phyloP scores from a whole-genome alignment of 2,329 filamentous ascomycete species.

The Chrysoporthe cubensis region DNA sequence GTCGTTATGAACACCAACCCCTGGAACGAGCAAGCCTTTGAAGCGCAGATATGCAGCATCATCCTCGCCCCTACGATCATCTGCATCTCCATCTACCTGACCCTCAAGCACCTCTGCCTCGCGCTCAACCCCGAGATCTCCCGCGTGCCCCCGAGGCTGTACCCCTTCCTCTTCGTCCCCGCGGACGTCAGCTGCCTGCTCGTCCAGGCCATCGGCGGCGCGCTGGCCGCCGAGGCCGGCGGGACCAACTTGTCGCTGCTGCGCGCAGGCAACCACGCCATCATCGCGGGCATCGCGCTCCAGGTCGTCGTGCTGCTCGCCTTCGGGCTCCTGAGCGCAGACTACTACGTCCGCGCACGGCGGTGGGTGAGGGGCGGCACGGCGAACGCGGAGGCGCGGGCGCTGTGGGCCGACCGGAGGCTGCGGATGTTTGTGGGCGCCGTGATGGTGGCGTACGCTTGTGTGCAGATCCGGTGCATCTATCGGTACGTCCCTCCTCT shows the following conservation, averaged over 20 bases:
- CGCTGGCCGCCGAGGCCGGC: conserved; percentile 52
- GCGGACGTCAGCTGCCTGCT: conserved; percentile 62
- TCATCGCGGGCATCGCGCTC: conserved; percentile 58
- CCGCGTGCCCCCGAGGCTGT: conserved; percentile 54
- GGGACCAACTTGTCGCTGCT: conserved; percentile 45
- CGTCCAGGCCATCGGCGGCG: conserved; percentile 62
- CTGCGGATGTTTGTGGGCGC: conserved; percentile 51
- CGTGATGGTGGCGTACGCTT: conserved; percentile 49
- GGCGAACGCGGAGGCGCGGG: conserved; percentile 37
- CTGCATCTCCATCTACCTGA: conserved; percentile 67
- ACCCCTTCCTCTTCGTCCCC: conserved; percentile 62
- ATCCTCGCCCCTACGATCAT: conserved; percentile 64
- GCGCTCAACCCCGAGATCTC: conserved; percentile 53
- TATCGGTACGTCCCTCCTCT: conserved; percentile 48
- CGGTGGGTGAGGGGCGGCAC: conserved; percentile 42
- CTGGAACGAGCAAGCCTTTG: conserved; percentile 57
- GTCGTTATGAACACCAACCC: conserved; percentile 56
- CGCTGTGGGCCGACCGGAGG: conserved; percentile 47
- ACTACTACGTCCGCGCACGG: conserved; percentile 50
- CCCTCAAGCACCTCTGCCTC: conserved; percentile 62
- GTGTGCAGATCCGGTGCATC: conserved; percentile 56
- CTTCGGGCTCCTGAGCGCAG: conserved; percentile 49
- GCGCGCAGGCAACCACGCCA: conserved; percentile 52
- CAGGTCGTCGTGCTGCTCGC: conserved; percentile 54
- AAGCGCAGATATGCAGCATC: conserved; percentile 63